Conservation (phyloP, 1,284 basidiomycete species). For the Cutaneotrichosporon mucoides region DNA sequence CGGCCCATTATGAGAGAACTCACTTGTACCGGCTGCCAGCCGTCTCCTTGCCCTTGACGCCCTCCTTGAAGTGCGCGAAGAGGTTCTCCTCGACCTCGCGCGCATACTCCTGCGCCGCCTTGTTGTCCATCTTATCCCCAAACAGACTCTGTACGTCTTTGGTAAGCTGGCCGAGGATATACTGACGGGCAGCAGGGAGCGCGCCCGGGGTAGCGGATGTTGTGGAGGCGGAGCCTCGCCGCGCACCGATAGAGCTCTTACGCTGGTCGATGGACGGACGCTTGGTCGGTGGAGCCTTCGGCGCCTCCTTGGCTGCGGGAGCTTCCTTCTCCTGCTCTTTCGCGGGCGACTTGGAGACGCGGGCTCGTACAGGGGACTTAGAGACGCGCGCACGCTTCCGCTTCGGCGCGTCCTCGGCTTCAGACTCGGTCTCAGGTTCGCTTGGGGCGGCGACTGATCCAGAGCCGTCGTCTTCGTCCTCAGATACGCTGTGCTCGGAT, state of each 20-base stretch:
- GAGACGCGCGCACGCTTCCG: constrained; percentile 1
- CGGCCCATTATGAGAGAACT: constrained; percentile 10
- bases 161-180: constrained; percentile 33
- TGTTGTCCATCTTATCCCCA: constrained; percentile 20
- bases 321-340: neutral
- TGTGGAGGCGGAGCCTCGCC: neutral
- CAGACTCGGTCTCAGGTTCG: constrained; percentile 5
- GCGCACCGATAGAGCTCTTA: neutral
- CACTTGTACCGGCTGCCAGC: constrained; percentile 43
- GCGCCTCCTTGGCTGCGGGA: neutral
- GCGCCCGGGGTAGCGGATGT: neutral
- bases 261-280: constrained; percentile 1
- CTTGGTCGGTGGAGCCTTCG: neutral
- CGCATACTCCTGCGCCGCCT: constrained; percentile 22
- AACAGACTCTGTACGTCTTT: constrained; percentile 27
- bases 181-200: constrained; percentile 34
- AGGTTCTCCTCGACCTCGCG: constrained; percentile 32
- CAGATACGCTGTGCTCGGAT: neutral
- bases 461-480: constrained; percentile 1
- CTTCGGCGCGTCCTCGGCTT: neutral
- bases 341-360: neutral
- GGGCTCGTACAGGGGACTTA: neutral
- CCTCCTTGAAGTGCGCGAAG: constrained; percentile 36
- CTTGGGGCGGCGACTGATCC: constrained; percentile 7
- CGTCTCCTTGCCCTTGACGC: constrained; percentile 32